phyloP scores from a whole-genome alignment of 768 basidiomycete species.

The Grammothele lineata region DNA sequence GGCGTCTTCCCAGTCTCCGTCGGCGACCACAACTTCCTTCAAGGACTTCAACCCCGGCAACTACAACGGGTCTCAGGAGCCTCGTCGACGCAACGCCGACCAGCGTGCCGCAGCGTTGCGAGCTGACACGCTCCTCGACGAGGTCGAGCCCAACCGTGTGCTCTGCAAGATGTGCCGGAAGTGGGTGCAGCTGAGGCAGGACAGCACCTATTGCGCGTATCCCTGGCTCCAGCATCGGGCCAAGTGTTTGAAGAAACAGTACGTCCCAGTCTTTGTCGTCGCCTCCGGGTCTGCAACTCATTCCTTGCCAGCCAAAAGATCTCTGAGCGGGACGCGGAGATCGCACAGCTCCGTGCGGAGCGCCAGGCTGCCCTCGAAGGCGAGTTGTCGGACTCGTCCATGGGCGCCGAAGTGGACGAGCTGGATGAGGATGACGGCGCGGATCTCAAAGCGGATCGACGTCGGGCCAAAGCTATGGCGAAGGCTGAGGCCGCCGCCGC shows the following conservation, averaged over 20 bases:
- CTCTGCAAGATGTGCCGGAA: conserved; percentile 74
- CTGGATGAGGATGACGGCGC: conserved; percentile 23
- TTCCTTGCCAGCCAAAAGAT: conserved; percentile 47
- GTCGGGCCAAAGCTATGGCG: conserved; percentile 22
- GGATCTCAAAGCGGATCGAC: conserved; percentile 6
- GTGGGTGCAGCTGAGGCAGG: conserved; percentile 81
- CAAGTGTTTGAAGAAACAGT: conserved; percentile 74
- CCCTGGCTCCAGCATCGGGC: conserved; percentile 77
- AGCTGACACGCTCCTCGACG: conserved; percentile 58
- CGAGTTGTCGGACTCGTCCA: conserved; percentile 26
- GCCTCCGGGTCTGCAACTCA: too few species aligned
- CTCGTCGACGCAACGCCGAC: conserved; percentile 71
- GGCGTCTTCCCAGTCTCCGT: neutral
- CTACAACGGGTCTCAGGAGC: conserved; percentile 55
- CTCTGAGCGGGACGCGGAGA: conserved; percentile 50
- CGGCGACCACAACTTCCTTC: conserved; percentile 32
- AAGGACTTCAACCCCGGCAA: conserved; percentile 56
- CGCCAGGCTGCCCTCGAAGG: conserved; percentile 23
- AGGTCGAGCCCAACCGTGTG: conserved; percentile 63
- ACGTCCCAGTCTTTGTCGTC: conserved; percentile 32
- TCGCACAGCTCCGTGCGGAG: conserved; percentile 42
- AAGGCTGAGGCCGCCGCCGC: conserved; percentile 17
- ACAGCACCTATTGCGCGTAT: conserved; percentile 75
- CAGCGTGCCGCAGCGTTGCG: conserved; percentile 71
- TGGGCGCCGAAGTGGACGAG: conserved; percentile 36